Evolutionary conservation across 768 basidiomycete species (phyloP).

Genomic region (Trametes elegans): DNA sequence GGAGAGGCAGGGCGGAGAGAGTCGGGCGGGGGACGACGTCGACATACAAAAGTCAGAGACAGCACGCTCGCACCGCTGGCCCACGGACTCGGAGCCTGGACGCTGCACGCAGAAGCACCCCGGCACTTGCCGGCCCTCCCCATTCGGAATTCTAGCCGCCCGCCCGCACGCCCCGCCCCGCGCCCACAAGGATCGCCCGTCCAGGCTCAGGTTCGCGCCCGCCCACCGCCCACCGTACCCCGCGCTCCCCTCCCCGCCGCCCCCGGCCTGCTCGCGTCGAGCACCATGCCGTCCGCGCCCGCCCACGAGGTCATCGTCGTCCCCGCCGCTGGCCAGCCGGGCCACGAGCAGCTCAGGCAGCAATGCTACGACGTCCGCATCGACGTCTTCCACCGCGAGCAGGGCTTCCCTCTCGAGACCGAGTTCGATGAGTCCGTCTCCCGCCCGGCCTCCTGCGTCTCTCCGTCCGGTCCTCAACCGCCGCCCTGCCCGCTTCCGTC

Average conservation of each 20-base stretch:
- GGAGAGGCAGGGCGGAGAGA: constrained; percentile 10
- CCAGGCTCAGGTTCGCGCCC: too few relatives aligned
- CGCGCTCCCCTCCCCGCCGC: background rate
- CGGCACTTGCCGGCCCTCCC: constrained; percentile 13
- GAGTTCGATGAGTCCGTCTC: constrained; percentile 71
- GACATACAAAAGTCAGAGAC: constrained; percentile 19
- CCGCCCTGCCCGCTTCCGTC: constrained; percentile 9
- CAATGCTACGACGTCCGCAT: constrained; percentile 66
- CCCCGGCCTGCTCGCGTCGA: background rate
- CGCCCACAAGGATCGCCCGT: constrained; percentile 1
- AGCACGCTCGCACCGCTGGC: too few relatives aligned
- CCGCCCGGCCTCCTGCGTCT: constrained; percentile 6
- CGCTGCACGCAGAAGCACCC: constrained; percentile 1
- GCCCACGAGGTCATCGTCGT: constrained; percentile 58
- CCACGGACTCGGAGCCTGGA: background rate
- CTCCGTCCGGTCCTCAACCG: background rate
- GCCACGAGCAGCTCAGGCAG: constrained; percentile 48
- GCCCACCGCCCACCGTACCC: background rate
- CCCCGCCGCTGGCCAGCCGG: constrained; percentile 34
- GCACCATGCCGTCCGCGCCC: constrained; percentile 22
- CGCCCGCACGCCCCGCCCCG: background rate
- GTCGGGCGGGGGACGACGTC: constrained; percentile 18
- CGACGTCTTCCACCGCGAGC: constrained; percentile 61
- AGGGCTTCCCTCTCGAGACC: constrained; percentile 67
- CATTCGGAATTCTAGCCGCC: constrained; percentile 2